phyloP scores from a whole-genome alignment of 164 flowering plant species.

The Chloranthus sessilifolius region DNA sequence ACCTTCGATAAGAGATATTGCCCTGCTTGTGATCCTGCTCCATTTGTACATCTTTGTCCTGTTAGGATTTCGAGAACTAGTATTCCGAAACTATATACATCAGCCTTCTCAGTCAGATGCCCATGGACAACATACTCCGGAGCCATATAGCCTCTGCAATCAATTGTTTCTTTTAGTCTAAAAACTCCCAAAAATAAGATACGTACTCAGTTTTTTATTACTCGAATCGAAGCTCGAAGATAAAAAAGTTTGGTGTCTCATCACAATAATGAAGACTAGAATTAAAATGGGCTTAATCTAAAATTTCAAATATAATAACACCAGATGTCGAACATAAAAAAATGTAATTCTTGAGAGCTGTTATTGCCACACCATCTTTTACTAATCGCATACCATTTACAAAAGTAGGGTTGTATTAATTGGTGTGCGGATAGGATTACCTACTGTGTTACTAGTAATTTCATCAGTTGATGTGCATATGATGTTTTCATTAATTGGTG shows the following conservation, averaged over 20 bases:
- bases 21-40: constrained; percentile 1
- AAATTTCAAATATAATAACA: background rate
- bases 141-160: constrained; percentile 4
- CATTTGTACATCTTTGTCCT: background rate
- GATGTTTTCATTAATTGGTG: no score
- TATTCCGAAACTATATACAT: constrained; percentile 1
- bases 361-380: no score
- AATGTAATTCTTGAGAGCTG: background rate
- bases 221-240: background rate
- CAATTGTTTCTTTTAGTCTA: no score
- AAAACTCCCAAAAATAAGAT: background rate
- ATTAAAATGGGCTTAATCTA: constrained; percentile 3
- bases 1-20: constrained; percentile 10
- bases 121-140: constrained; percentile 3
- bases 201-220: background rate
- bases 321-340: background rate
- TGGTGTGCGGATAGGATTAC: no score
- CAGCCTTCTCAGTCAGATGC: constrained; percentile 5
- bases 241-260: constrained; percentile 10
- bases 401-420: no score
- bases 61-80: background rate
- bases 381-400: no score
- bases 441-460: no score
- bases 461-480: no score
- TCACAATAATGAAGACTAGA: constrained; percentile 4